Evolutionary conservation across 345 rosid genomes (phyloP).

Genomic region (Clarkia xantiana): DNA sequence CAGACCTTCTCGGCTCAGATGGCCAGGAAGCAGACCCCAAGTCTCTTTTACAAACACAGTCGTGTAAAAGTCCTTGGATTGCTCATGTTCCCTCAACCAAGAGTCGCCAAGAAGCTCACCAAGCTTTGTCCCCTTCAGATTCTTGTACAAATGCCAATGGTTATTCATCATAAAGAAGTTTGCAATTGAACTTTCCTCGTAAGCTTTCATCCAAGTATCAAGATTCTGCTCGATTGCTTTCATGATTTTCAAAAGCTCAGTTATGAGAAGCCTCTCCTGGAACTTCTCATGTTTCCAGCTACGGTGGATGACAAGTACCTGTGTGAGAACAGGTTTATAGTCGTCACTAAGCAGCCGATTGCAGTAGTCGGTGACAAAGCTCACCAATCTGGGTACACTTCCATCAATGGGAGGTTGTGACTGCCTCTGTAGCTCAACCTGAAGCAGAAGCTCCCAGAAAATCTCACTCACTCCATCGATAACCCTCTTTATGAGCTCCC

Average conservation of each 20-base stretch:
- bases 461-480: slow-evolving; percentile 85
- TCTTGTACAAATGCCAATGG: slow-evolving; percentile 82
- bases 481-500: slow-evolving; percentile 84
- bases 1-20: slow-evolving; percentile 89
- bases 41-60: slow-evolving; percentile 60
- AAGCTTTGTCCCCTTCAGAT: slow-evolving; percentile 68
- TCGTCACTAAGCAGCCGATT: slow-evolving; percentile 70
- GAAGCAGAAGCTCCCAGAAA: slow-evolving; percentile 86
- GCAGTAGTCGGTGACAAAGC: slow-evolving; percentile 79
- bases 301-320: slow-evolving; percentile 70
- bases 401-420: slow-evolving; percentile 77
- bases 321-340: slow-evolving; percentile 66
- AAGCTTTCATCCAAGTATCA: slow-evolving; percentile 71
- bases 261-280: slow-evolving; percentile 64
- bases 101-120: slow-evolving; percentile 70
- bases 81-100: slow-evolving; percentile 83
- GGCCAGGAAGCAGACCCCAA: slow-evolving; percentile 86
- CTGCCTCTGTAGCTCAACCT: slow-evolving; percentile 82
- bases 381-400: slow-evolving; percentile 61
- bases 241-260: slow-evolving; percentile 53
- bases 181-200: slow-evolving; percentile 45
- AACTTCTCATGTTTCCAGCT: slow-evolving; percentile 91
- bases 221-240: slow-evolving; percentile 62
- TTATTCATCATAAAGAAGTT: slow-evolving; percentile 75
- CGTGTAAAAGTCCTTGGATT: slow-evolving; percentile 54